phyloP scores from a whole-genome alignment of 2,329 filamentous ascomycete genomes.

The Sarocladium strictum region DNA sequence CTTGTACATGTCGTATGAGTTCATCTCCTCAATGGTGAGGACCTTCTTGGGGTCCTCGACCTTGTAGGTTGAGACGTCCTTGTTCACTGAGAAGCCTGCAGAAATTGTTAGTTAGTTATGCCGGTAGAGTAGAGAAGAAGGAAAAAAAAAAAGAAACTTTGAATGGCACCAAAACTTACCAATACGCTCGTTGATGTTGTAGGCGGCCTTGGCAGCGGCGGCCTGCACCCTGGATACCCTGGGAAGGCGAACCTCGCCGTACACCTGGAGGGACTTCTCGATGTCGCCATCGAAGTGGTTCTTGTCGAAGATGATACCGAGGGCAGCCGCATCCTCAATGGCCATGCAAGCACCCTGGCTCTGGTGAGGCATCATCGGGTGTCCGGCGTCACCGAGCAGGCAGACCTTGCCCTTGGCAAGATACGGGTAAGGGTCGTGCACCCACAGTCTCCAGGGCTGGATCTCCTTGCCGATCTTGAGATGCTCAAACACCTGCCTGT shows the following conservation, averaged over 20 bases:
- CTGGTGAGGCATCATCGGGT: slow-evolving; percentile 66
- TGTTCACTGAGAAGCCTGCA: slow-evolving; percentile 57
- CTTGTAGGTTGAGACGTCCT: slow-evolving; percentile 48
- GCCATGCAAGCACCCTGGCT: slow-evolving; percentile 65
- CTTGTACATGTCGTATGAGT: slow-evolving; percentile 54
- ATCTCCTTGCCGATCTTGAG: slow-evolving; percentile 57
- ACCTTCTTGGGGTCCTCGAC: slow-evolving; percentile 56
- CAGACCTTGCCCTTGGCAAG: slow-evolving; percentile 45
- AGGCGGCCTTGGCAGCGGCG: slow-evolving; percentile 50
- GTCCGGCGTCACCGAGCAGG: slow-evolving; percentile 60
- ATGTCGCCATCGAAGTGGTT: slow-evolving; percentile 42
- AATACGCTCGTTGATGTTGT: slow-evolving; percentile 59
- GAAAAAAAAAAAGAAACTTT: background rate
- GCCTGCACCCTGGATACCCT: slow-evolving; percentile 50
- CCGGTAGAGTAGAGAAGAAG: background rate
- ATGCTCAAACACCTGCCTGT: slow-evolving; percentile 49
- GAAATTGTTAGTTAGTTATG: background rate
- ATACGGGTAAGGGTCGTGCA: slow-evolving; percentile 57
- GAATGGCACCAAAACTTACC: slow-evolving; percentile 26
- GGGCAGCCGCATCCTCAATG: slow-evolving; percentile 58
- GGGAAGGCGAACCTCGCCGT: slow-evolving; percentile 47
- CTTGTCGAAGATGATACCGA: slow-evolving; percentile 55
- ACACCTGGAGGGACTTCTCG: slow-evolving; percentile 39
- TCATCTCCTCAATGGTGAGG: slow-evolving; percentile 66
- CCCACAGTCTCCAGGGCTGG: slow-evolving; percentile 56